Evolutionary conservation across 202 grass and related monocot species (phyloP).

Genomic region (Setaria viridis): DNA sequence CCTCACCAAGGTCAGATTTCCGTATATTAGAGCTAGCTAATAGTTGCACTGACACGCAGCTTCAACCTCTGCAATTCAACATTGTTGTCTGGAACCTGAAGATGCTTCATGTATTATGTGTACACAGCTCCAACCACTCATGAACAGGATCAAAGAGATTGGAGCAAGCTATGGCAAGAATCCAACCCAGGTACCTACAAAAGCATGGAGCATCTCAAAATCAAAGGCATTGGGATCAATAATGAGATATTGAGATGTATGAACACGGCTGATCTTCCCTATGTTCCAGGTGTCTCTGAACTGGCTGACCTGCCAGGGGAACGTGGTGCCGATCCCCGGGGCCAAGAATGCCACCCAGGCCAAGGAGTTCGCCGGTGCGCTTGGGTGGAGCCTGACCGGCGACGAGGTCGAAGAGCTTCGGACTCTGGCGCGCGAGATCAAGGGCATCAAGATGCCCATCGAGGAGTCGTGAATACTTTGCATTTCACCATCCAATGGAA

Average conservation of each 20-base stretch:
- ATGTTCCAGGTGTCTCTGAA: slow-evolving; percentile 72
- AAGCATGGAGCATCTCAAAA: slow-evolving; percentile 10
- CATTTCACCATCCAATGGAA: slow-evolving; percentile 9
- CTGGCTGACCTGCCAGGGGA: slow-evolving; percentile 87
- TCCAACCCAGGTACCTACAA: slow-evolving; percentile 68
- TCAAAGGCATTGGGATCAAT: neutral
- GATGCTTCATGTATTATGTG: neutral
- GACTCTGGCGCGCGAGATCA: slow-evolving; percentile 63
- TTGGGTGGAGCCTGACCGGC: slow-evolving; percentile 71
- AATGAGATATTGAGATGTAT: neutral
- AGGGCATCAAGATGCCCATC: slow-evolving; percentile 79
- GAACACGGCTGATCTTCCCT: neutral
- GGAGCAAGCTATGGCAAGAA: slow-evolving; percentile 75
- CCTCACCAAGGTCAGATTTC: slow-evolving; percentile 62
- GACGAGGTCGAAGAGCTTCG: slow-evolving; percentile 83
- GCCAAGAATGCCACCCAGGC: slow-evolving; percentile 83
- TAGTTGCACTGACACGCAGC: neutral
- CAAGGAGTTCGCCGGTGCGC: slow-evolving; percentile 66
- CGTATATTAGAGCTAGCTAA: neutral
- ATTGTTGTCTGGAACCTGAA: slow-evolving; percentile 21
- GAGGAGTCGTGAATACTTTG: slow-evolving; percentile 62
- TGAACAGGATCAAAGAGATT: slow-evolving; percentile 85
- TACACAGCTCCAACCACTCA: slow-evolving; percentile 78
- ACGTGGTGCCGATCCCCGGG: slow-evolving; percentile 87
- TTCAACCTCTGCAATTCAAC: neutral